Percentiles rank a stretch among this genome's conserved stretches.
phyloP scores from a whole-genome alignment of 2,329 filamentous ascomycete species.

The Emmonsiellopsis sp. region DNA sequence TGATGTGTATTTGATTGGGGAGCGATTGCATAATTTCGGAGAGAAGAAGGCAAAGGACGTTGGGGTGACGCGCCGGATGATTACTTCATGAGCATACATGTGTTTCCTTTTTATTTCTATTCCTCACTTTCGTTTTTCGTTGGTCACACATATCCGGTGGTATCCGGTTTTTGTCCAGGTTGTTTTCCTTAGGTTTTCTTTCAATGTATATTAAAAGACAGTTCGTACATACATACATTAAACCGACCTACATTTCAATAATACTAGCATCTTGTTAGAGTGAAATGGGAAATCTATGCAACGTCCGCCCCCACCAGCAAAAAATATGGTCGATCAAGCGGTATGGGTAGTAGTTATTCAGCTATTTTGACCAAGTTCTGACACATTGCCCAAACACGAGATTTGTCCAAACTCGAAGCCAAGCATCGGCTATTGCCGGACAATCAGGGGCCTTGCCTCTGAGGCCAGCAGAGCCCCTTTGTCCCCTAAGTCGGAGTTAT shows the following conservation, averaged over 20 bases:
- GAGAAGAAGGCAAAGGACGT: constrained; percentile 39
- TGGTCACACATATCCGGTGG: background rate
- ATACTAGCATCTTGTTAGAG: background rate
- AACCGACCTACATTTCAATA: too few species aligned
- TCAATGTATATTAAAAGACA: background rate
- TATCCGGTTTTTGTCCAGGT: background rate
- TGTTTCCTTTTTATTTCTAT: background rate
- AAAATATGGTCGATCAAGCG: constrained; percentile 23
- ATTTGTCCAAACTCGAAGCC: too few species aligned
- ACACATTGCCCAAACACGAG: too few species aligned
- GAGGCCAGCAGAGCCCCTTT: too few species aligned
- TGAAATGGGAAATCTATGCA: background rate
- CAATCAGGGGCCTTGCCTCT: too few species aligned
- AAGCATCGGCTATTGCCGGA: too few species aligned
- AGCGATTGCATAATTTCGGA: constrained; percentile 89
- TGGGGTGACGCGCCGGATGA: constrained; percentile 27
- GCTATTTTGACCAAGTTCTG: too few species aligned
- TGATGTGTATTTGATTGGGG: constrained; percentile 92
- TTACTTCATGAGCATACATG: constrained; percentile 16
- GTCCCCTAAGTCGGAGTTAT: too few species aligned
- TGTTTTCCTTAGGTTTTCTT: background rate
- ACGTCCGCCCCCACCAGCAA: constrained; percentile 20
- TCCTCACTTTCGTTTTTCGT: background rate
- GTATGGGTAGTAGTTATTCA: too few species aligned
- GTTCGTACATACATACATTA: background rate